Percentiles rank a stretch among this genome's conserved stretches.
These are phyloP conservation scores for Claviceps sp. DNA, from an alignment of 2,329 filamentous ascomycete species.

Conservation along the genomic window DNA sequence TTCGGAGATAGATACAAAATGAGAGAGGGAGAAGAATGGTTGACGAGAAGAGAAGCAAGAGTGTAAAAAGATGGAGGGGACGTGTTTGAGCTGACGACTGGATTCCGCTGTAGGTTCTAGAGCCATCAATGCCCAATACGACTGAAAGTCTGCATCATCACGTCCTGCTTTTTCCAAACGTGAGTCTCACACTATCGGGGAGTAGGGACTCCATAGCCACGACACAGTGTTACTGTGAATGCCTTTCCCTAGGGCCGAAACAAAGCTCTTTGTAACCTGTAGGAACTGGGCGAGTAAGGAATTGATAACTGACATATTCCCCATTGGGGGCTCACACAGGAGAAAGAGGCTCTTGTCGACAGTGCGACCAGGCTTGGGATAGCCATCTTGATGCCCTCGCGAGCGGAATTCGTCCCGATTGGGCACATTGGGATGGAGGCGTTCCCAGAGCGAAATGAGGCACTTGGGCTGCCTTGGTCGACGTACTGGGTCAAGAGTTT, in stretches of 20 bases:
- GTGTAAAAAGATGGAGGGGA: no score
- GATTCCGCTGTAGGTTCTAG: background rate
- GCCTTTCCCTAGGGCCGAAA: no score
- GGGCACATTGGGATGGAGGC: slow-evolving; percentile 26
- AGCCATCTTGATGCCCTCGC: background rate
- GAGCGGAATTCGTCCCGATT: slow-evolving; percentile 18
- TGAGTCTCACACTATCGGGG: background rate
- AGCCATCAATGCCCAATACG: background rate
- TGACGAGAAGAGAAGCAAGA: background rate
- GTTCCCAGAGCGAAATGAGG: slow-evolving; percentile 16
- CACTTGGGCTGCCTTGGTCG: slow-evolving; percentile 17
- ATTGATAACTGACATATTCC: no score
- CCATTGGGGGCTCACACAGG: background rate
- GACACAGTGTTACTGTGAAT: no score
- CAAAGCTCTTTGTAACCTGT: no score
- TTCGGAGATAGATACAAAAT: no score
- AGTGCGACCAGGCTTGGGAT: background rate
- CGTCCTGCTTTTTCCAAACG: background rate
- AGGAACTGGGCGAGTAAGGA: no score
- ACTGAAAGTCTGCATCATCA: background rate
- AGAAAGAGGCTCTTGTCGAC: background rate
- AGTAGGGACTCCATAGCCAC: no score
- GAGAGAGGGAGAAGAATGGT: no score
- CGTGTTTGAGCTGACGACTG: background rate
- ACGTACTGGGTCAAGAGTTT: slow-evolving; percentile 27